Evolutionary conservation across 2,329 filamentous ascomycete genomes (phyloP).

Genomic region (Fusarium palustre): DNA sequence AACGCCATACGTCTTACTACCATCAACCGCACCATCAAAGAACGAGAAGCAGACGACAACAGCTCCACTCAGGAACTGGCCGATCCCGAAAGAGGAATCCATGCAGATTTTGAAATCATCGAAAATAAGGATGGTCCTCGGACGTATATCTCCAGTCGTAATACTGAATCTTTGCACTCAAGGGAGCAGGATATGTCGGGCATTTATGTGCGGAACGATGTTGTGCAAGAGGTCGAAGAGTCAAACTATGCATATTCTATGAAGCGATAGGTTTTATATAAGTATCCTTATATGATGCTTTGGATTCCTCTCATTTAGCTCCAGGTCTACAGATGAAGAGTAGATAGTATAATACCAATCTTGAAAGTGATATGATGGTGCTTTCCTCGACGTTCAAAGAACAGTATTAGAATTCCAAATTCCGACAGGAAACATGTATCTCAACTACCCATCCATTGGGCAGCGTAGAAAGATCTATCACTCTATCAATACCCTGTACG

Average conservation of each 20-base stretch:
- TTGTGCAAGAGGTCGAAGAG: conserved; percentile 35
- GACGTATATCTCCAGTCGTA: conserved; percentile 30
- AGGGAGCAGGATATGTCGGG: conserved; percentile 22
- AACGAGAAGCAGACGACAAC: conserved; percentile 38
- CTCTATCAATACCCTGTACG: neutral
- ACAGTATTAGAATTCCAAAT: no score
- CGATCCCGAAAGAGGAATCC: conserved; percentile 27
- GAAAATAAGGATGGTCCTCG: conserved; percentile 19
- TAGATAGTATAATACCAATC: neutral
- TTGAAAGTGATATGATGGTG: neutral
- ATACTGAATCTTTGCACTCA: neutral
- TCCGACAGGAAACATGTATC: no score
- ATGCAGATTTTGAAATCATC: conserved; percentile 28
- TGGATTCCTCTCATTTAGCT: neutral
- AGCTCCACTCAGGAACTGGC: conserved; percentile 43
- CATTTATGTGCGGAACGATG: conserved; percentile 36
- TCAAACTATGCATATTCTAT: conserved; percentile 8
- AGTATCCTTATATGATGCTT: neutral
- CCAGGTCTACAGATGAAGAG: neutral
- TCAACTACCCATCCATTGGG: no score
- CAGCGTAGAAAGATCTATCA: neutral
- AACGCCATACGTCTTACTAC: conserved; percentile 37
- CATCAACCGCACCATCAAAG: conserved; percentile 35
- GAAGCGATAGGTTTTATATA: conserved; percentile 5
- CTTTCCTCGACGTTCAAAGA: accelerated